A percentile compares a stretch with the other conserved stretches of the same genome.
Conservation (phyloP, 2,329 filamentous ascomycete species). For the Penicillium sp. region DNA sequence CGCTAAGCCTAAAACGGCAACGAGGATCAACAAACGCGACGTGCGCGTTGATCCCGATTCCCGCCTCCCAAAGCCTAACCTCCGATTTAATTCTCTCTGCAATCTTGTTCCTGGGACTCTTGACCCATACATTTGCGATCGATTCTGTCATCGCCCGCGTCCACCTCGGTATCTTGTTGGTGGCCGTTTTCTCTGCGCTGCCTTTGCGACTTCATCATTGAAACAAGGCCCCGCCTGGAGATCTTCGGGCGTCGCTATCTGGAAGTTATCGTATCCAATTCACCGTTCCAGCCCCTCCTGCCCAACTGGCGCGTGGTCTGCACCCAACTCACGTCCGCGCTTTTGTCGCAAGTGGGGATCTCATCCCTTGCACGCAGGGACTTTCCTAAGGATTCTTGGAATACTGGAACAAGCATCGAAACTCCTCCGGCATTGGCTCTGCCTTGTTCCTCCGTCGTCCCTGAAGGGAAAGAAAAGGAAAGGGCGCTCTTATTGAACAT, state of each 20-base stretch:
- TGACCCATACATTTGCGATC: conserved; percentile 3
- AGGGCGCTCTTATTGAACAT: no score
- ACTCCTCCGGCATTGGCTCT: not conserved
- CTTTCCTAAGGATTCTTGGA: conserved; percentile 7
- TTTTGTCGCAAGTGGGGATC: conserved; percentile 13
- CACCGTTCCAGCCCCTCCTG: conserved; percentile 10
- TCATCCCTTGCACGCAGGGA: conserved; percentile 19
- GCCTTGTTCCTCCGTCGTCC: not conserved
- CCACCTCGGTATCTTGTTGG: not conserved
- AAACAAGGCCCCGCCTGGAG: not conserved
- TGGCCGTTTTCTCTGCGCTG: not conserved
- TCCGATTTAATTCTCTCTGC: conserved; percentile 5
- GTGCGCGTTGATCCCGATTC: conserved; percentile 16
- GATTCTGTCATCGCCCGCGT: not conserved
- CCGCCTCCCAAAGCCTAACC: not conserved
- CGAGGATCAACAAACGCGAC: conserved; percentile 31
- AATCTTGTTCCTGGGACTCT: conserved; percentile 1
- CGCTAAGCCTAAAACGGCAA: conserved; percentile 22
- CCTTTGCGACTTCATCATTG: not conserved
- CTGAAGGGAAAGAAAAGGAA: not conserved
- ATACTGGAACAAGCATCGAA: conserved; percentile 7
- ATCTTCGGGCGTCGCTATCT: not conserved
- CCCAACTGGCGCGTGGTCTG: conserved; percentile 14
- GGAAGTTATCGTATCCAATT: not conserved
- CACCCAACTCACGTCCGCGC: conserved; percentile 7